Percentiles rank a stretch among this genome's conserved stretches.
phyloP scores from a whole-genome alignment of 2,329 filamentous ascomycete genomes.

The Lasiodiplodia citricola region DNA sequence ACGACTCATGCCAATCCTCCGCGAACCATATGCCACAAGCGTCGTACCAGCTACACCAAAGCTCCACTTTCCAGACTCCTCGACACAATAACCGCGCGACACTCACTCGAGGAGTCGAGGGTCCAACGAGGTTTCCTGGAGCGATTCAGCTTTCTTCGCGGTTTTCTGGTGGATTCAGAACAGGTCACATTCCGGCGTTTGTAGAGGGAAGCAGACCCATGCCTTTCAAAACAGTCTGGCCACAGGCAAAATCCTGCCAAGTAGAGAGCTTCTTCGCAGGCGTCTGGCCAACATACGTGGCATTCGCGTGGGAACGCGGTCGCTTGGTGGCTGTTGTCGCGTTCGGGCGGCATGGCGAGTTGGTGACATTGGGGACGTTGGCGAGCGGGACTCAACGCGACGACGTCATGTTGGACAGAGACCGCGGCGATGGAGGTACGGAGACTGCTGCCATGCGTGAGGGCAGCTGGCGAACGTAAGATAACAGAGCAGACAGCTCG shows the following conservation, averaged over 20 bases:
- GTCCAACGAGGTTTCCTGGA: too few relatives aligned
- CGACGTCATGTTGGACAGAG: conserved; percentile 77
- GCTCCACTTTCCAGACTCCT: too few relatives aligned
- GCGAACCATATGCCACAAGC: too few relatives aligned
- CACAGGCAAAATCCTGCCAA: conserved; percentile 64
- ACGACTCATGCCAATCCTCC: too few relatives aligned
- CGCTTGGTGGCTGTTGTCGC: conserved; percentile 71
- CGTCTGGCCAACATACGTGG: conserved; percentile 79
- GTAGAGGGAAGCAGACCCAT: too few relatives aligned
- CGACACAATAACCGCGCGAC: too few relatives aligned
- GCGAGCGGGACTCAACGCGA: conserved; percentile 81
- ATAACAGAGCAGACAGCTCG: conserved; percentile 28
- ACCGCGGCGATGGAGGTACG: conserved; percentile 72
- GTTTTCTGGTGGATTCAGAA: too few relatives aligned
- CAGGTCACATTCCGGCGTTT: too few relatives aligned
- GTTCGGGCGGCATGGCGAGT: conserved; percentile 78
- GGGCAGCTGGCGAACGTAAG: conserved; percentile 27
- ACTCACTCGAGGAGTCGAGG: too few relatives aligned
- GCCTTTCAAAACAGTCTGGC: conserved; percentile 54
- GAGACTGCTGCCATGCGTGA: conserved; percentile 80
- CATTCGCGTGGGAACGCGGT: conserved; percentile 73
- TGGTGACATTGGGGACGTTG: conserved; percentile 90
- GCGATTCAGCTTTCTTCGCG: too few relatives aligned
- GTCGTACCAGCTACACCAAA: too few relatives aligned
- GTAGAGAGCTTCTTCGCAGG: conserved; percentile 86